Evolutionary conservation across 2,329 filamentous ascomycete genomes (phyloP), one percentile per base, ranked within the genome.

Genomic region (Coniella vitis): DNA sequence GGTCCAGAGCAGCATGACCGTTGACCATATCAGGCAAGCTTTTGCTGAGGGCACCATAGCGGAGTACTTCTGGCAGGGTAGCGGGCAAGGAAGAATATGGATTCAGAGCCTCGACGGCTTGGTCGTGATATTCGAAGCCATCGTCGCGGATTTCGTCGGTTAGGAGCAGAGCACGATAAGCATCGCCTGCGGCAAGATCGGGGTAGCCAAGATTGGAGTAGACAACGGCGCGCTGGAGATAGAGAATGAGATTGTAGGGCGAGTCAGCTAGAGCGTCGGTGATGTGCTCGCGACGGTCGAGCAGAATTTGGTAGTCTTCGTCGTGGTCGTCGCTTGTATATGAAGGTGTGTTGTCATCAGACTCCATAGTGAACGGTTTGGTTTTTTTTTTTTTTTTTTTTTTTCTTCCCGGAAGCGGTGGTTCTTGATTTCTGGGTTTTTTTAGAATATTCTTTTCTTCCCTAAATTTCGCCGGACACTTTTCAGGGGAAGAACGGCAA

Each of bases 101-200:
- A 52, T 70, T 61, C 41, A 84, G 65, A 9, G 75, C 71, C 45
- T 79, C 76, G 7, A 74, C 56, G 8, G 84, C 83, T 57, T 78
- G 70, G 14, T 89, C 81, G 61, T 93, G 84, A 60, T 90, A 94
- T 65, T 96, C 89, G 57, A 87, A 90, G 35, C 80, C 78, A 54
- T 91, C 86, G 48, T 93, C 84, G 55, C 75, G 67, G 32, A 89
- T 77, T 56, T 93, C 88, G 61, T 97, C 91, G 14, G 86, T 78
- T 40, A 98, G 71, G 4, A 95, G 78, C n/a, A 97, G 75, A 1
- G 90, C 90, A 48, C 86, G 84, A 64, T 97, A 97, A 4, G 89
- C 88, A 71, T 96, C 90, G 31, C 89, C 88, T 10, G 85, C 84
- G 4, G 90, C 90, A 35, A 98, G 78, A 64, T 98, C 93, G 0